Conservation (phyloP, 495 filamentous ascomycete genomes). For the Neurospora sp. region DNA sequence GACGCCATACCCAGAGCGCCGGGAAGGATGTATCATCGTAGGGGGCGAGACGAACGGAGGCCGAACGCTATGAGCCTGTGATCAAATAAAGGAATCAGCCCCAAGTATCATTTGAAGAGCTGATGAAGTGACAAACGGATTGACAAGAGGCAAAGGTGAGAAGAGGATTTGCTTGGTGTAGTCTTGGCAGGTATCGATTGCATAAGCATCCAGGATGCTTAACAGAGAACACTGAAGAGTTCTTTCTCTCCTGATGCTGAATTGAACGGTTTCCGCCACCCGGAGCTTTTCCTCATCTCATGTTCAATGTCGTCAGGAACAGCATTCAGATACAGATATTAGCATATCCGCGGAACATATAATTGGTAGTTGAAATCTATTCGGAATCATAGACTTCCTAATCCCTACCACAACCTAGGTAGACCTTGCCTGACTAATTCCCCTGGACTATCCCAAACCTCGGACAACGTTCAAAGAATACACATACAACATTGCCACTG, state of each 20-base stretch:
- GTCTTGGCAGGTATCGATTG: neutral
- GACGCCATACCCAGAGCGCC: constrained; percentile 12
- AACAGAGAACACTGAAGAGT: neutral
- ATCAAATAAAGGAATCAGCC: neutral
- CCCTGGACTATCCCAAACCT: neutral
- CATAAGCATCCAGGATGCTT: neutral
- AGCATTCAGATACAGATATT: neutral
- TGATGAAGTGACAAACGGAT: neutral
- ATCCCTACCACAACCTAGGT: neutral
- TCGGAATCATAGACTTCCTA: neutral
- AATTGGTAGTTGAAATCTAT: neutral
- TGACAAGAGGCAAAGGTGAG: neutral
- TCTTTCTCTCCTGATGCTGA: neutral
- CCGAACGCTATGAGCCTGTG: neutral
- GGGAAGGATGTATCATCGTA: neutral
- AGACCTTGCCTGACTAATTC: neutral
- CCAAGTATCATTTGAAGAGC: neutral
- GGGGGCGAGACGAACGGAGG: neutral
- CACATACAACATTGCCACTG: neutral
- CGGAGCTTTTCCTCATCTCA: neutral
- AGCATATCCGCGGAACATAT: neutral
- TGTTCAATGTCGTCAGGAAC: neutral
- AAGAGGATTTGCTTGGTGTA: neutral
- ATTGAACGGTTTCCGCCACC: neutral
- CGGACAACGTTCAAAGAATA: neutral